Evolutionary conservation across 371 early-diverging fungal genomes (phyloP).

Genomic region (Mortierella sp.): DNA sequence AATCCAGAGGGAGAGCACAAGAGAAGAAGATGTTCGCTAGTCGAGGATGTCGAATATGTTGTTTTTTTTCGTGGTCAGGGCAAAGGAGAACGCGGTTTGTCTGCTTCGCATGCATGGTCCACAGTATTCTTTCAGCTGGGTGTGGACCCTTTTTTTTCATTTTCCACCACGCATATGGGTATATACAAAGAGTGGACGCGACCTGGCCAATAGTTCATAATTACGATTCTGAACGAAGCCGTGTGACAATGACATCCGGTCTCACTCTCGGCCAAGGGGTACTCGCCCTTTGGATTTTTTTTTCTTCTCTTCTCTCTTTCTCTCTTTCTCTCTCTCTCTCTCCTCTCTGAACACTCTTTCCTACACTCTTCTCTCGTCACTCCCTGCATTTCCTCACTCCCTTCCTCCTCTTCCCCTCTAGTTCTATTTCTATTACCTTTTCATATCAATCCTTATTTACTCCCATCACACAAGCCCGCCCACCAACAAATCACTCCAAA

Average conservation of each 20-base stretch:
- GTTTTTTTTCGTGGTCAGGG: too few species aligned
- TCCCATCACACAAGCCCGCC: not conserved
- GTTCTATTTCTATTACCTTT: not conserved
- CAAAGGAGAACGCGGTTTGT: too few species aligned
- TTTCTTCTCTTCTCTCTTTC: too few species aligned
- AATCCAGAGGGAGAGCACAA: too few species aligned
- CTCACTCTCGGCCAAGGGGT: not conserved
- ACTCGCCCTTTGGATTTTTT: not conserved
- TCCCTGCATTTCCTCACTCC: not conserved
- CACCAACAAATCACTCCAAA: not conserved
- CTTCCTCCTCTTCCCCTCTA: not conserved
- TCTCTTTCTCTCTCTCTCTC: not conserved
- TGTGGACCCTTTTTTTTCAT: not conserved
- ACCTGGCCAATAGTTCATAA: not conserved
- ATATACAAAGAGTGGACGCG: not conserved
- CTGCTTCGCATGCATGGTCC: too few species aligned
- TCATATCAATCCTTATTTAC: not conserved
- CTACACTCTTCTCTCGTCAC: not conserved
- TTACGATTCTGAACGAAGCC: conserved; percentile 2
- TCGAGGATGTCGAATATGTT: too few species aligned
- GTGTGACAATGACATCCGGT: conserved; percentile 2
- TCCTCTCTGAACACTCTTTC: not conserved
- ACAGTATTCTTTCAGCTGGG: too few species aligned
- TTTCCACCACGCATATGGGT: too few species aligned
- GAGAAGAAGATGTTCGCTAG: too few species aligned